These are phyloP conservation scores for Oryza officinalis DNA, from an alignment of 176 grass and related monocot genomes.

Conservation along the genomic window DNA sequence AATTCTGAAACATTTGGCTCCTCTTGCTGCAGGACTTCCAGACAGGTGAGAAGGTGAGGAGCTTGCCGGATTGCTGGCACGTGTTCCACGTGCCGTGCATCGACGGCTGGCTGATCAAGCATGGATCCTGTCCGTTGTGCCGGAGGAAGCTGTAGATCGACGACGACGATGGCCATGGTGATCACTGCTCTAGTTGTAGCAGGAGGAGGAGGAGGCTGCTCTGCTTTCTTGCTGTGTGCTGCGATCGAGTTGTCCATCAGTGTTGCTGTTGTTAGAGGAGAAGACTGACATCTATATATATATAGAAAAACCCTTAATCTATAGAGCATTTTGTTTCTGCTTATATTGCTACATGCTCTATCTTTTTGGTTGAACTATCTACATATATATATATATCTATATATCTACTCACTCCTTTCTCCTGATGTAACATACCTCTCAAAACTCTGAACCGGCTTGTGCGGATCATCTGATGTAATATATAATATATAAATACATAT, in stretches of 20 bases:
- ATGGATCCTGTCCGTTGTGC: constrained; percentile 82
- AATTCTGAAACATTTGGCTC: background rate
- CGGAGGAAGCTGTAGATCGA: constrained; percentile 62
- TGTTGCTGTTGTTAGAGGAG: constrained; percentile 30
- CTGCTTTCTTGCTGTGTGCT: constrained; percentile 14
- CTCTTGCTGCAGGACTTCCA: constrained; percentile 61
- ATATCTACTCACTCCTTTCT: background rate
- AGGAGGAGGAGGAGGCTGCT: constrained; percentile 5
- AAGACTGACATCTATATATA: constrained; percentile 56
- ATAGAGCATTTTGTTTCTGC: constrained; percentile 36
- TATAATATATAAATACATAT: constrained; percentile 23
- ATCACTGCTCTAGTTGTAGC: background rate
- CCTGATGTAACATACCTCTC: constrained; percentile 39
- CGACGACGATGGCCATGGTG: background rate
- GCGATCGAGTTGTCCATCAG: background rate
- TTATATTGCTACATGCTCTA: constrained; percentile 18
- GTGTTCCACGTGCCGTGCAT: constrained; percentile 85
- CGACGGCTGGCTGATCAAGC: constrained; percentile 78
- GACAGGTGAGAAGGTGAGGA: constrained; percentile 65
- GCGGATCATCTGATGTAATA: constrained; percentile 38
- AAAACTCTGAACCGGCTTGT: constrained; percentile 35
- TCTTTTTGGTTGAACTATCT: background rate
- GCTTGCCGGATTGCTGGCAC: constrained; percentile 77
- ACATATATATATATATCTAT: constrained; percentile 38
- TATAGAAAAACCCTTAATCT: constrained; percentile 42